Evolutionary conservation across 2,329 filamentous ascomycete genomes (phyloP), one percentile per base, ranked within the genome.

Genomic region (Microdochium paspali): DNA sequence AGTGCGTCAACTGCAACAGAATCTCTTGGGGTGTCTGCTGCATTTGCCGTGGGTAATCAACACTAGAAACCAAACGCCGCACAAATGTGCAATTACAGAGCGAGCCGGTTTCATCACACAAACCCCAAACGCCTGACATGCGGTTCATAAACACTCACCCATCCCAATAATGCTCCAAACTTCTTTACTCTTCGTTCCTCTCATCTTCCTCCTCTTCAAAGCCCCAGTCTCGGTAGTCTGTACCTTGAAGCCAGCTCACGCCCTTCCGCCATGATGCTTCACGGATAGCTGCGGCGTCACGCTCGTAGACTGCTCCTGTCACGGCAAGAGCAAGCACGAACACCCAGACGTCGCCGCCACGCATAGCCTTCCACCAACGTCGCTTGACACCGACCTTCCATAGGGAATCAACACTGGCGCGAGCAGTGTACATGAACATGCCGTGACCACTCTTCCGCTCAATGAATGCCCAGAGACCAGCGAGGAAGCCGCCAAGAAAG

Each of bases 311-410:
- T 9, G 79, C 78, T 48, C 90, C 88, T 18, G 90, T 80, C 18
- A 90, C 66, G 56, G 87, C 87, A 66, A 95, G 72, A 44, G 88
- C 86, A 18, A 81, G 65, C 15, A 91, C 85, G 59, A 97, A 90
- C 3, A 97, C 70, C 69, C 85, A 79, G 4, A 96, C 80, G 65
- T 97, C 91, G 0, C 90, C 90, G 31, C 87, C 86, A 57, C 77
- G 80, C 62, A 93, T 76, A 10, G 87, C 87, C 53, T 77, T 81
- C 89, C 91, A 95, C 81, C 89, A 89, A 1, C 88, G 79, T 28
- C 84, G 74, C 80, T 97, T 97, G 47, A 86, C 80, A n/a, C 90
- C 90, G 0, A 95, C 88, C 71, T 95, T 95, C 88, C 90, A 97
- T 43, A 90, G 66, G 31, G 81, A 87, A 62, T 95, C 87, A 25